These are phyloP conservation scores for Fusarium coffeatum DNA, from an alignment of 2,329 filamentous ascomycete species.

Conservation along the genomic window DNA sequence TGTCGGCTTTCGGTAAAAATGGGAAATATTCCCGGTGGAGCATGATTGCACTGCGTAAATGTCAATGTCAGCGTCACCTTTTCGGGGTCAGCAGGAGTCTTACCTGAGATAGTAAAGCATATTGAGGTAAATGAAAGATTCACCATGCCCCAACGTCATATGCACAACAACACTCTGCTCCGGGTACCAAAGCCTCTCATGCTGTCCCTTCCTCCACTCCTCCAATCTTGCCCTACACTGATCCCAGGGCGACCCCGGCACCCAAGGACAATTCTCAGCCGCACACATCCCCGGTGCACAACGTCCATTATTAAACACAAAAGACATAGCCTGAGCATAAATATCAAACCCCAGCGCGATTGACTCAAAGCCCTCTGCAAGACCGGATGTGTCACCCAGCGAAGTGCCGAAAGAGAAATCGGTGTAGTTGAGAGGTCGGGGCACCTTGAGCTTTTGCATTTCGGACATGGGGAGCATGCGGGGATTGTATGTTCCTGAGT, in stretches of 20 bases:
- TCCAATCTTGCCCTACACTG: slow-evolving; percentile 47
- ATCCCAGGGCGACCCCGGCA: slow-evolving; percentile 51
- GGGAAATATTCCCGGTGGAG: slow-evolving; percentile 59
- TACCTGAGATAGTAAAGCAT: slow-evolving; percentile 58
- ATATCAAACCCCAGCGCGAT: slow-evolving; percentile 59
- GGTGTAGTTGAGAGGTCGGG: slow-evolving; percentile 48
- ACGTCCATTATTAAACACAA: slow-evolving; percentile 57
- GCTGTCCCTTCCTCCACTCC: slow-evolving; percentile 52
- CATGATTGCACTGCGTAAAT: slow-evolving; percentile 53
- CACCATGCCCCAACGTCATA: slow-evolving; percentile 54
- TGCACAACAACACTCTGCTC: slow-evolving; percentile 53
- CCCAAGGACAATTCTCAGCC: slow-evolving; percentile 56
- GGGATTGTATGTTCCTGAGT: slow-evolving; percentile 55
- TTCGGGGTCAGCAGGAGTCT: too few relatives aligned
- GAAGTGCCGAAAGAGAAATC: slow-evolving; percentile 54
- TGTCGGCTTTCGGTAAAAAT: slow-evolving; percentile 53
- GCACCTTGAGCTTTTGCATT: slow-evolving; percentile 51
- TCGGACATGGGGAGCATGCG: slow-evolving; percentile 52
- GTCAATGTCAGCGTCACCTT: too few relatives aligned
- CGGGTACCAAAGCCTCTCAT: slow-evolving; percentile 53
- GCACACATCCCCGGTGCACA: slow-evolving; percentile 54
- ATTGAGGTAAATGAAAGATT: slow-evolving; percentile 58
- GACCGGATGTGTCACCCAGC: neutral
- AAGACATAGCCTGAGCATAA: slow-evolving; percentile 56
- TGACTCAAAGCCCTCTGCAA: slow-evolving; percentile 47